These are phyloP conservation scores for Tricholoma furcatifolium DNA, from an alignment of 768 basidiomycete genomes.

Conservation along the genomic window DNA sequence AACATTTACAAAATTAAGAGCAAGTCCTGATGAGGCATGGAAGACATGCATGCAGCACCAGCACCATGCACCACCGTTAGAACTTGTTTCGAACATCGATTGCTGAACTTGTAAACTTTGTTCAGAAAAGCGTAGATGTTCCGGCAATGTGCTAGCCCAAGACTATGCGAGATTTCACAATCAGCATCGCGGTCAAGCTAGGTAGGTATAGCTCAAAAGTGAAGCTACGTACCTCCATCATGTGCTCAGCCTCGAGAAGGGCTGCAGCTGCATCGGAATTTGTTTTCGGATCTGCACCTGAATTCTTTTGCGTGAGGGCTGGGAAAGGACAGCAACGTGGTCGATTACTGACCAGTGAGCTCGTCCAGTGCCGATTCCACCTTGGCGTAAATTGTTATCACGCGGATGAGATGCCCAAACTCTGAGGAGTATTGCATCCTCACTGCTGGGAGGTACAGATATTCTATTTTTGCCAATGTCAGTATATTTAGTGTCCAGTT, in stretches of 20 bases:
- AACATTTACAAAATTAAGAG: conserved; percentile 57
- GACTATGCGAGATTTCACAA: conserved; percentile 11
- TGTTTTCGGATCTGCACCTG: conserved; percentile 33
- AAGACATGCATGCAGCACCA: conserved; percentile 74
- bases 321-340: conserved; percentile 11
- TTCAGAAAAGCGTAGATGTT: conserved; percentile 68
- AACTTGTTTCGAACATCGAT: conserved; percentile 77
- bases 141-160: conserved; percentile 69
- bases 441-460: conserved; percentile 61
- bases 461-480: conserved; percentile 47
- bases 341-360: conserved; percentile 41
- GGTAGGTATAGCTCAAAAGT: background rate
- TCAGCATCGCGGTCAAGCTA: conserved; percentile 2
- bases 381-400: conserved; percentile 61
- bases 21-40: conserved; percentile 67
- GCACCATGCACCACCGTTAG: conserved; percentile 80
- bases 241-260: conserved; percentile 41
- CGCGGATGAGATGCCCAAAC: conserved; percentile 73
- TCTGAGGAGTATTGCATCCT: conserved; percentile 65
- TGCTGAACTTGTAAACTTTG: conserved; percentile 67
- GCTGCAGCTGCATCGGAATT: conserved; percentile 32
- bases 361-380: conserved; percentile 57
- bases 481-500: conserved; percentile 8
- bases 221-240: conserved; percentile 38
- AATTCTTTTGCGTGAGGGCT: background rate